A percentile compares a stretch with the other conserved stretches of the same genome.
Evolutionary conservation across 768 basidiomycete species (phyloP).

Genomic region (Tephrocybe rancida): DNA sequence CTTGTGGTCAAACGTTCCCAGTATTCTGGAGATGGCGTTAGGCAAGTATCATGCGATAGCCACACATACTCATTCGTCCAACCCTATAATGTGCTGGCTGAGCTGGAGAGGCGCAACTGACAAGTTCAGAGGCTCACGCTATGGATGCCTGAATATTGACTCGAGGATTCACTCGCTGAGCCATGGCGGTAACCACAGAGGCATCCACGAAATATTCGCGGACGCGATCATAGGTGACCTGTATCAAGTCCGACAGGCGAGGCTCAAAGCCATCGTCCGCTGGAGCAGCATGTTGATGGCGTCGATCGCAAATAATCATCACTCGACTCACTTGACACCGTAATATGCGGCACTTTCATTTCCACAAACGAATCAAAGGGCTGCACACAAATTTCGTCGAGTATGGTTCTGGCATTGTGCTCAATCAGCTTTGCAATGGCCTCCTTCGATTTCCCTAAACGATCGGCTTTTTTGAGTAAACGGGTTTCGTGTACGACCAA

Average conservation of each 20-base stretch:
- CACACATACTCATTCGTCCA: slow-evolving; percentile 15
- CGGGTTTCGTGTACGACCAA: slow-evolving; percentile 14
- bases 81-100: slow-evolving; percentile 10
- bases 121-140: slow-evolving; percentile 15
- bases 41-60: not conserved
- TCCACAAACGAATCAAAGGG: slow-evolving; percentile 10
- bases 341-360: slow-evolving; percentile 7
- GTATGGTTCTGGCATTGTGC: not conserved
- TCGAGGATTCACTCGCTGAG: slow-evolving; percentile 22
- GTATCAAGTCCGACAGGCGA: slow-evolving; percentile 8
- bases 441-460: not conserved
- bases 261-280: slow-evolving; percentile 10
- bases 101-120: not conserved
- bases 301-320: not conserved
- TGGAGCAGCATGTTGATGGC: not conserved
- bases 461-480: slow-evolving; percentile 5
- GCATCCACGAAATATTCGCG: slow-evolving; percentile 16
- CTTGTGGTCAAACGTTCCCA: slow-evolving; percentile 26
- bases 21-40: slow-evolving; percentile 20
- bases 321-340: slow-evolving; percentile 10
- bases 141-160: slow-evolving; percentile 25
- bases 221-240: slow-evolving; percentile 17
- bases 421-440: not conserved
- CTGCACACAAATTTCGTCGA: slow-evolving; percentile 3
- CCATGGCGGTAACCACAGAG: slow-evolving; percentile 22